Evolutionary conservation across 495 filamentous ascomycete species (phyloP), one percentile per base, ranked within the genome.

Genomic region (Letharia lupina): DNA sequence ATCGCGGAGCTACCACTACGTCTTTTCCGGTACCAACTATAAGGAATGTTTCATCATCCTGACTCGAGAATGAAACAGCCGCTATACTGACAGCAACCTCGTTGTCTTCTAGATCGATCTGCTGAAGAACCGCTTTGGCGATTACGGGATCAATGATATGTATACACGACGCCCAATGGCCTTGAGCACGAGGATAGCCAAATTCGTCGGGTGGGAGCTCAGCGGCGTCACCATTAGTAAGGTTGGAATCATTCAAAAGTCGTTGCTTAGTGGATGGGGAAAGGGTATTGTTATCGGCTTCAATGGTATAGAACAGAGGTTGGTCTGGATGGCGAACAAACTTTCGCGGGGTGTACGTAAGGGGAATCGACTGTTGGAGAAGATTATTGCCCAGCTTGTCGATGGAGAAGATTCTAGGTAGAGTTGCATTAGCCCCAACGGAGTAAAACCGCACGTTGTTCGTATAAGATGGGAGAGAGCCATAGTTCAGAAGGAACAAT

Each of bases 151-250:
- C 95, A 28, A 98, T 81, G 18, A 97, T 81, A 70, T 90, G 89
- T 67, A 99, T 90, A 73, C 92, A 96, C 28, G 91, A 96, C 37
- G 95, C 91, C 95, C 95, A 99, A 68, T 95, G 87, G 18, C 91
- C 88, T 69, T 81, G 82, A 13, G 83, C 91, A 41, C 87, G 84
- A 52, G 94, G 90, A 72, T 96, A 91, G 0, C 95, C 95, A 74
- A 98, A 96, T 4, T 96, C 89, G 68, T 89, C 86, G 0, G 93
- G 84, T 11, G 91, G 87, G 8, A 95, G 80, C 3, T 84, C 76
- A 12, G 80, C 79, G 40, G 80, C 81, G 63, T 96, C 89, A 3
- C 87, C 91, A 75, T 91, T 89, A 15, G 84, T 85, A 6, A 83
- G 78, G 48, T 77, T 72, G 12, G 82, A 82, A 69, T 91, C 87